Evolutionary conservation across 192 early-diverging fungal species (phyloP).

Genomic region (Helicostylum pulchrum): DNA sequence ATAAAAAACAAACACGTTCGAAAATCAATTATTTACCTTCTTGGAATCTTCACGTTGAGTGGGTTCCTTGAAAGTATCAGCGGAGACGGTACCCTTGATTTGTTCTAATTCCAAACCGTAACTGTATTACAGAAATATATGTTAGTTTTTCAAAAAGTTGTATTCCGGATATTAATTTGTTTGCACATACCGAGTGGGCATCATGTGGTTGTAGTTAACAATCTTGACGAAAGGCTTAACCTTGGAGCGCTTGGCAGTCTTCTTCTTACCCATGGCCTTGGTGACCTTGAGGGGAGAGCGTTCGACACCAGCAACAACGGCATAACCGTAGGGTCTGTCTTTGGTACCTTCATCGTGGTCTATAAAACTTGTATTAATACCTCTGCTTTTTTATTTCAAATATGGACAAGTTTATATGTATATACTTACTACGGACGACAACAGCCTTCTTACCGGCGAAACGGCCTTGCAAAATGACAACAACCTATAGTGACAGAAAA

Average conservation of each 20-base stretch:
- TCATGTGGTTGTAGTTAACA: conserved; percentile 99
- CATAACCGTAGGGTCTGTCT: conserved; percentile 95
- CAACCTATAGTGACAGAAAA: conserved; percentile 64
- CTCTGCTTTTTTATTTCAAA: conserved; percentile 21
- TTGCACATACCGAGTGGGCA: conserved; percentile 91
- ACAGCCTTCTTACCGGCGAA: conserved; percentile 99
- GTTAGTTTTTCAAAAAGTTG: neutral
- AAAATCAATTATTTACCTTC: conserved; percentile 51
- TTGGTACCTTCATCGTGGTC: conserved; percentile 95
- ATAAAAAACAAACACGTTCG: neutral
- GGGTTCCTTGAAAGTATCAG: conserved; percentile 93
- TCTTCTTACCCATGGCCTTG: conserved; percentile 91
- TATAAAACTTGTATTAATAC: conserved; percentile 36
- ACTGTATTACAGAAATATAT: conserved; percentile 29
- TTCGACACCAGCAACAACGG: conserved; percentile 97
- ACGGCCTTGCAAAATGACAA: conserved; percentile 96
- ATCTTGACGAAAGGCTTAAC: conserved; percentile 99
- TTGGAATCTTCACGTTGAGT: conserved; percentile 85
- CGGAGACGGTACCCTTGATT: conserved; percentile 82
- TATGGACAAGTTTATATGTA: conserved; percentile 35
- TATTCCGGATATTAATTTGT: neutral
- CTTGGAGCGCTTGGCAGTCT: conserved; percentile 91
- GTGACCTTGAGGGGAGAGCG: conserved; percentile 97
- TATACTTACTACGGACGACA: conserved; percentile 78
- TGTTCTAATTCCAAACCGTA: conserved; percentile 95